phyloP scores from a whole-genome alignment of 495 filamentous ascomycete species.

The Hyaloscypha finlandica region DNA sequence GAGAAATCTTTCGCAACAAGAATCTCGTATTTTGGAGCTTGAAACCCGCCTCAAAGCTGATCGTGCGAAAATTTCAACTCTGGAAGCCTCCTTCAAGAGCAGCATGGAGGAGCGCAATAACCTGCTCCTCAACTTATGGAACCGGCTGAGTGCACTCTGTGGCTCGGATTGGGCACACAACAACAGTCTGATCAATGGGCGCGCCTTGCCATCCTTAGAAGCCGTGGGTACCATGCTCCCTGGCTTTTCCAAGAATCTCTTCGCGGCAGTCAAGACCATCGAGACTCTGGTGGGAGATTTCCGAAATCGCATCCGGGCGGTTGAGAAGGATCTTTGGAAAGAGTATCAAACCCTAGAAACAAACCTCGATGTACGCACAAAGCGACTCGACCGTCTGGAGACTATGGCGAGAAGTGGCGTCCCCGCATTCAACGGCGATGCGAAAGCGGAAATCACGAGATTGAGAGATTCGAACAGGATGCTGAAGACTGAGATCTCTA shows the following conservation, averaged over 20 bases:
- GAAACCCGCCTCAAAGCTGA: slow-evolving; percentile 74
- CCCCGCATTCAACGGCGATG: slow-evolving; percentile 38
- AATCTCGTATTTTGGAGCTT: slow-evolving; percentile 80
- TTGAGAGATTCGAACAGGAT: slow-evolving; percentile 78
- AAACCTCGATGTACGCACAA: slow-evolving; percentile 73
- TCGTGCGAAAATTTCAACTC: slow-evolving; percentile 66
- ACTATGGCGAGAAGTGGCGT: slow-evolving; percentile 61
- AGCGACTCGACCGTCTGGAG: slow-evolving; percentile 88
- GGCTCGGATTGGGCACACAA: slow-evolving; percentile 90
- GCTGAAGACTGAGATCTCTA: slow-evolving; percentile 80
- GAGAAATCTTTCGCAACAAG: slow-evolving; percentile 78
- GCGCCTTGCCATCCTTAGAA: slow-evolving; percentile 75
- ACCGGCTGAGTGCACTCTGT: slow-evolving; percentile 80
- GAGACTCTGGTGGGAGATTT: slow-evolving; percentile 81
- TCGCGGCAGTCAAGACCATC: slow-evolving; percentile 84
- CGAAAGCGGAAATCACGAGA: slow-evolving; percentile 61
- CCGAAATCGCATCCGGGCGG: slow-evolving; percentile 73
- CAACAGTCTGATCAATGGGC: slow-evolving; percentile 85
- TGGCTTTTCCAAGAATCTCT: slow-evolving; percentile 84
- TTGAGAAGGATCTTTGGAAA: slow-evolving; percentile 86
- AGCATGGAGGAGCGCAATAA: slow-evolving; percentile 88
- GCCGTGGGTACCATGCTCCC: slow-evolving; percentile 75
- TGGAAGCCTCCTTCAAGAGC: slow-evolving; percentile 80
- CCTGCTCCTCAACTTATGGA: slow-evolving; percentile 84
- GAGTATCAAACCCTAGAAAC: slow-evolving; percentile 88